Conservation (phyloP, 1,139 yeast genomes). For the Hemisphaericaspora lyxosophila region DNA sequence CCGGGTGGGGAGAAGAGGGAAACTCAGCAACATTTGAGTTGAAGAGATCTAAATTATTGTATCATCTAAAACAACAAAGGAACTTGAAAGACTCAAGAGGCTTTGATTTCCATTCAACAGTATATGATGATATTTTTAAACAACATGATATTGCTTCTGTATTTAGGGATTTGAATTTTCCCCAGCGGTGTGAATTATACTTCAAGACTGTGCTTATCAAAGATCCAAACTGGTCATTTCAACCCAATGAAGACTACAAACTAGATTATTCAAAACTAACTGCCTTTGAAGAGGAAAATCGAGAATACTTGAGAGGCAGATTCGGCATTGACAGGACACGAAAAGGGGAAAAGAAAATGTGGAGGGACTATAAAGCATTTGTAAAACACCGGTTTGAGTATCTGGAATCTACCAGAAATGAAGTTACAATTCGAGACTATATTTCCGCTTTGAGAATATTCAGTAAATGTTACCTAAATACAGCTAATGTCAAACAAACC, state of each 20-base stretch:
- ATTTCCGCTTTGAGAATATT: constrained; percentile 44
- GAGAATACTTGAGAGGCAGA: too few relatives aligned
- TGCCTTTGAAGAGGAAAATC: too few relatives aligned
- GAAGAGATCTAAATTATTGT: too few relatives aligned
- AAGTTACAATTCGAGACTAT: constrained; percentile 35
- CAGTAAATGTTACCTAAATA: constrained; percentile 42
- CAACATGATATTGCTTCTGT: constrained; percentile 15
- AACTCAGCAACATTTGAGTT: too few relatives aligned
- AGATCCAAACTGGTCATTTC: constrained; percentile 29
- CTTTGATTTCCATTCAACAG: constrained; percentile 9
- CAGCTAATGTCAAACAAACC: constrained; percentile 21
- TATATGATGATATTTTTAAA: constrained; percentile 15
- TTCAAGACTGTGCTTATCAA: constrained; percentile 26
- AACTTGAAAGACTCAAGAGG: background rate
- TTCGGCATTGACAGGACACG: too few relatives aligned
- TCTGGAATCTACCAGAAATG: too few relatives aligned
- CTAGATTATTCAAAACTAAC: too few relatives aligned
- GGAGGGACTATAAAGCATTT: too few relatives aligned
- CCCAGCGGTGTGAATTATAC: constrained; percentile 31
- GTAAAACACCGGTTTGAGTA: too few relatives aligned
- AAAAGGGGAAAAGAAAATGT: too few relatives aligned
- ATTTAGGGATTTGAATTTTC: constrained; percentile 20
- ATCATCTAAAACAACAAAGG: too few relatives aligned
- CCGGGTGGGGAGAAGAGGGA: too few relatives aligned
- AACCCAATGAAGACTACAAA: constrained; percentile 22